These are phyloP conservation scores for Pseudocercospora vitis DNA, from an alignment of 2,329 filamentous ascomycete species.

Conservation along the genomic window DNA sequence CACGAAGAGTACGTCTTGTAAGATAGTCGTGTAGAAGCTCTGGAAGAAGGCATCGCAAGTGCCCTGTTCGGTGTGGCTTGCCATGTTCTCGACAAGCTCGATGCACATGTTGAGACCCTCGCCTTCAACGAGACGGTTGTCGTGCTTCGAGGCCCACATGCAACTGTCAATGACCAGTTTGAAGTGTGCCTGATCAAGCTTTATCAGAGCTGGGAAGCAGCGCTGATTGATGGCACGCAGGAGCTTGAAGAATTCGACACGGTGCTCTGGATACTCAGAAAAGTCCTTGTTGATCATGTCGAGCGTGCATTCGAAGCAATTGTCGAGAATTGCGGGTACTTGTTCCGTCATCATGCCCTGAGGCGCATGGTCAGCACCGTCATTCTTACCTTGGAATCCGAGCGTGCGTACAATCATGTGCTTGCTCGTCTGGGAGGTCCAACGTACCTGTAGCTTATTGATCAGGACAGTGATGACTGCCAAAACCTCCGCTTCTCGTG, in stretches of 20 bases:
- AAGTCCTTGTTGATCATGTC: conserved; percentile 99
- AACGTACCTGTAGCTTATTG: conserved; percentile 88
- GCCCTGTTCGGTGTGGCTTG: conserved; percentile 73
- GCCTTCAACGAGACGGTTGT: conserved; percentile 95
- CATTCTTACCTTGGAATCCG: conserved; percentile 21
- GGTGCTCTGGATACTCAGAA: conserved; percentile 96
- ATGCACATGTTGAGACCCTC: conserved; percentile 97
- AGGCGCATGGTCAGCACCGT: conserved; percentile 31
- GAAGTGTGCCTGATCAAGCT: conserved; percentile 94
- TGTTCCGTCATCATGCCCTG: conserved; percentile 97
- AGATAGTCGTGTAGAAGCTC: conserved; percentile 90
- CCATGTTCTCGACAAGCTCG: conserved; percentile 96
- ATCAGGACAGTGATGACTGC: conserved; percentile 98
- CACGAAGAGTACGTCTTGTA: conserved; percentile 98
- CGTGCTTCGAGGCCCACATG: conserved; percentile 99
- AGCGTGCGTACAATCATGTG: conserved; percentile 46
- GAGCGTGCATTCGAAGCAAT: conserved; percentile 95
- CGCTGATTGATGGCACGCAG: conserved; percentile 93
- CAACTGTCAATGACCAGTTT: conserved; percentile 99
- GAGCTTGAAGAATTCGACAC: conserved; percentile 99
- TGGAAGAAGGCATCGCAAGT: conserved; percentile 97
- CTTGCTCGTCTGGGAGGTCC: conserved; percentile 54
- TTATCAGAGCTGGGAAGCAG: conserved; percentile 92
- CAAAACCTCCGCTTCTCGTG: conserved; percentile 91
- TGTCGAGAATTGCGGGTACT: conserved; percentile 95